Evolutionary conservation across 2,329 filamentous ascomycete species (phyloP).

Genomic region (Chalara sp.): DNA sequence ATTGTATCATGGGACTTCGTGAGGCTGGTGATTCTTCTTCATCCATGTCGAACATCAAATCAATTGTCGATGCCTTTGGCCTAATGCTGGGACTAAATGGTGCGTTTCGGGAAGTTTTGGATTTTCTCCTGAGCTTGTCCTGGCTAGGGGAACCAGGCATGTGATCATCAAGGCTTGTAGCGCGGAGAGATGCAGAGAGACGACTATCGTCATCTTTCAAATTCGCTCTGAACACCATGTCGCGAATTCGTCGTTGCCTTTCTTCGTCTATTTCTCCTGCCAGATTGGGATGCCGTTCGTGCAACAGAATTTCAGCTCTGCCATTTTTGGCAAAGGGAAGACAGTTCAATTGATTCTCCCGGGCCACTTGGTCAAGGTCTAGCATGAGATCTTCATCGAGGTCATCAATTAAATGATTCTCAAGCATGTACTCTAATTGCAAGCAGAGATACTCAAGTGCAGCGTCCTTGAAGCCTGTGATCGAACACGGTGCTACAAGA

Average conservation of each 20-base stretch:
- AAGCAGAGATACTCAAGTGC: constrained; percentile 87
- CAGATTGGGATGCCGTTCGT: constrained; percentile 38
- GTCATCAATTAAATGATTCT: constrained; percentile 80
- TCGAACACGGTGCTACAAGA: constrained; percentile 74
- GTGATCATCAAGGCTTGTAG: constrained; percentile 59
- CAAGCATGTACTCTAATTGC: constrained; percentile 85
- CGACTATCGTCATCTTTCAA: constrained; percentile 61
- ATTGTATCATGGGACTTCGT: constrained; percentile 3
- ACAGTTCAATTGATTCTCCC: constrained; percentile 72
- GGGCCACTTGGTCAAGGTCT: constrained; percentile 75
- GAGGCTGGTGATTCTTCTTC: constrained; percentile 37
- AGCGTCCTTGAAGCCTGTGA: constrained; percentile 80
- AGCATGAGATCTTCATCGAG: constrained; percentile 76
- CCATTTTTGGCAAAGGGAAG: constrained; percentile 74
- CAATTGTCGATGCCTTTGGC: constrained; percentile 60
- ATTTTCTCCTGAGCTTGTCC: constrained; percentile 39
- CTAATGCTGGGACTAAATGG: constrained; percentile 60
- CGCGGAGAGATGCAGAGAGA: constrained; percentile 51
- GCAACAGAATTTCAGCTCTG: constrained; percentile 58
- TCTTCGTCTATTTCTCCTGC: constrained; percentile 62
- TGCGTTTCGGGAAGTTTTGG: constrained; percentile 43
- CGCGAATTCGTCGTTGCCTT: constrained; percentile 62
- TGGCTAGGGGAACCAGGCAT: constrained; percentile 27
- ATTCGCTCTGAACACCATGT: constrained; percentile 62
- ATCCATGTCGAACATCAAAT: constrained; percentile 94